Evolutionary conservation across 176 grass and related monocot genomes (phyloP), one percentile per base, ranked within the genome.

Genomic region (Zizania latifolia): DNA sequence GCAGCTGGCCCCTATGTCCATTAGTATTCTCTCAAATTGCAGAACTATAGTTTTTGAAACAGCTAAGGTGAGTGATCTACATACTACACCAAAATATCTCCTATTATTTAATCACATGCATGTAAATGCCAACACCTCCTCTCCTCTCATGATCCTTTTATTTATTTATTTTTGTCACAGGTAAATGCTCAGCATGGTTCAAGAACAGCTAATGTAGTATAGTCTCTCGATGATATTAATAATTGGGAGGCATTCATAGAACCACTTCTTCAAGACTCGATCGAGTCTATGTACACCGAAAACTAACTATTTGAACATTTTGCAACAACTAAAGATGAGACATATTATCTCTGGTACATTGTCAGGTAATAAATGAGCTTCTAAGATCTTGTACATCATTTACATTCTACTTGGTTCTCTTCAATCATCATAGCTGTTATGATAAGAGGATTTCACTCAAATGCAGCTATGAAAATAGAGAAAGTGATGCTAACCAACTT

Each of bases 331-430:
- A 86, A 92, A 86, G 94, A 98, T 79, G 71, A 71, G 29, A 98
- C 94, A 24, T 91, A 98, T 71, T 98, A 98, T 75, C 94, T 98
- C 41, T 98, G 94, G 94, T 94, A 92, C 70, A 85, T 78, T 32
- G 79, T 74, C 19, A 81, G 89, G 94, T 98, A n/a, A n/a, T n/a
- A 90, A 78, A 68, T 61, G 65, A 68, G 48, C 0, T n/a, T 72
- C 43, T 61, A 72, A 45, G 1, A 8, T 26, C 23, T 15, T 30
- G 23, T 65, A 44, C 67, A 40, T 33, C 48, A 51, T 59, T 78
- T 68, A 19, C 2, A 39, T 76, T 71, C 58, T 26, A 51, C 10
- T 17, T 53, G 6, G 6, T 40, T 65, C 31, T 46, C 7, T 72
- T 51, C 10, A 83, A 24, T 51, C 21, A 46, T 24, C 66, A n/a